Base-by-base conservation (phyloP, 2,329 filamentous ascomycete genomes). In the Fusarium annulatum region DNA sequence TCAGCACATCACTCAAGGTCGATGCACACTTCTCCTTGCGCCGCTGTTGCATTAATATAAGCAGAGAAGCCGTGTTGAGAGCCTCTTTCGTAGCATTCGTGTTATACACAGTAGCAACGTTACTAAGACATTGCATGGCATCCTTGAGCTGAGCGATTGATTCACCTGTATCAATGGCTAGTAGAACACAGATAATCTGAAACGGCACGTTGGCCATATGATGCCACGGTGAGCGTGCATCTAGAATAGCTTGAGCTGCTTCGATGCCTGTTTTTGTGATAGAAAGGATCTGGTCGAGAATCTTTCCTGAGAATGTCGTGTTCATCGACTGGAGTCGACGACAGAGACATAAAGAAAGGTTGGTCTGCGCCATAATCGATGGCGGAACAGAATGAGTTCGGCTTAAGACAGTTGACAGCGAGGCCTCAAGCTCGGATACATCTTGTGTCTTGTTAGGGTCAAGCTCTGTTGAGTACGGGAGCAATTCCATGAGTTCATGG, bases 151-250 rank as follows among this genome's bases (percentile, higher is more conserved):
- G 81, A 1, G 81, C 80, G 1, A 89, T 79, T 0, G 86, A 86
- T 2, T 86, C 81, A 1, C 82, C 82, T 0, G 82, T 88, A 57
- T 90, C 88, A 55, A 90, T 87, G 0, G 86, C 87, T 4, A 90
- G 80, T 9, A 90, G 79, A 0, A 88, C 82, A 66, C 88, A 90
- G 36, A 90, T 83, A 1, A 88, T 84, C 60, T 90, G 88, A 68
- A 90, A 90, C 0, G 88, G 88, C 0, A 90, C 86, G 55, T 90
- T 90, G 34, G 87, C 87, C 51, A 88, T 85, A 64, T 90, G 88
- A 72, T 90, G 89, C 88, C 88, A 91, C 0, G 88, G 88, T 6
- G 82, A 81, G 18, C 82, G 81, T 15, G 80, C 78, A 5, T 82
- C 80, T 1, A 87, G 80, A 76, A 89, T 85, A 10, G 78, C 78